Evolutionary conservation across 805 yeast genomes (phyloP), one percentile per base, ranked within the genome.

Genomic region (Wickerhamomyces bovis): DNA sequence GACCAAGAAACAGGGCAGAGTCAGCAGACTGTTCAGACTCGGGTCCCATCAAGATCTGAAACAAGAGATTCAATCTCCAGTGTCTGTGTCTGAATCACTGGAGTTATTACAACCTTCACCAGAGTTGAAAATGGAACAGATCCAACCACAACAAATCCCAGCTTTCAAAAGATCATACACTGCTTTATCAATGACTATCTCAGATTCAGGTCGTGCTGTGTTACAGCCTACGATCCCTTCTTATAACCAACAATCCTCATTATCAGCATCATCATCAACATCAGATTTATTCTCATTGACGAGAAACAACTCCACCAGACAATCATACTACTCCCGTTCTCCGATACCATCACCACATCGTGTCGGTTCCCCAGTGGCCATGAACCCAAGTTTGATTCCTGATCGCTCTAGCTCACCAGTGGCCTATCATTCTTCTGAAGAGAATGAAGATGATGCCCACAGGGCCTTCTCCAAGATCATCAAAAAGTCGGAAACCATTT

Each of bases 291-390:
- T 46, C 22, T 53, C 60, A 1, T 19, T 52, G 9, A 26, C 47
- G 1, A 48, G 55, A 35, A 31, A 38, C 16, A 50, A 44, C 21
- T 50, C 56, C 10, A 40, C 46, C 6, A 46, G 46, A 39, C 45
- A 48, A 13, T 44, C 46, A 18, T 39, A 38, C 20, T 45, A 50
- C 23, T 30, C 51, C 22, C 42, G 48, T 44, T 45, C 63, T 31
- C 53, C 58, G 45, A 48, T 57, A 47, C 61, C 61, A 2, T 60
- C 64, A 2, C 64, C 64, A 13, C 53, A 58, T 36, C 52, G 63
- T 41, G 46, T 44, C 35, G 50, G 45, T 35, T 51, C 55, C 1
- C 56, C 56, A 25, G n/a, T 47, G 8, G 46, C 52, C 3, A 28
- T 28, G 31, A 28, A 28, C 31, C 51, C 43, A 12, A 44, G 42